Conservation (phyloP, 2,329 filamentous ascomycete genomes). For the Tolypocladium sp. region DNA sequence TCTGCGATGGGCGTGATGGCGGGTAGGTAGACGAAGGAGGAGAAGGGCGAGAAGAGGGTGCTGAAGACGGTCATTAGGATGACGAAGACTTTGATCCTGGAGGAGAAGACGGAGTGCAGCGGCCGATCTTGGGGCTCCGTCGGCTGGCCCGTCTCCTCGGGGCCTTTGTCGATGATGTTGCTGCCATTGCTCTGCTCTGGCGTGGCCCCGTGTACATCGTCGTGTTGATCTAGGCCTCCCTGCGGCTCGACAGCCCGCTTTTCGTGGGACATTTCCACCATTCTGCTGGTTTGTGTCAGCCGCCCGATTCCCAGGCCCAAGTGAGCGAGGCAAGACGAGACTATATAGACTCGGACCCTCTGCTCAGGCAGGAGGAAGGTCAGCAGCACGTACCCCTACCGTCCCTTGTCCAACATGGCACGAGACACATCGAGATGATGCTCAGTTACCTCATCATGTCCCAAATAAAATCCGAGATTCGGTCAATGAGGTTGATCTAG, state of each 20-base stretch:
- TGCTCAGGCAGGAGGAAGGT: neutral
- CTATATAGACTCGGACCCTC: neutral
- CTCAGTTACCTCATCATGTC: neutral
- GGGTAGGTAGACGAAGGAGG: constrained; percentile 33
- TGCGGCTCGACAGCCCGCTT: neutral
- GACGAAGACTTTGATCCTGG: constrained; percentile 13
- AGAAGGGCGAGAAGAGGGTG: constrained; percentile 20
- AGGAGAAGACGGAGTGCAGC: constrained; percentile 14
- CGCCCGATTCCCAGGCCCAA: neutral
- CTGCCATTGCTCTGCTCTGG: neutral
- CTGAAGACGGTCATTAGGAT: constrained; percentile 17
- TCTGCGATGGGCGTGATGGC: constrained; percentile 31
- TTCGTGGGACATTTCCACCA: neutral
- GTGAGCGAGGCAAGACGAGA: neutral
- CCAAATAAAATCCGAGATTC: neutral
- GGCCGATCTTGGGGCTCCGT: neutral
- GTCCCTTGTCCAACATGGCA: neutral
- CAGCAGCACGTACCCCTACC: neutral
- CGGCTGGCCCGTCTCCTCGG: neutral
- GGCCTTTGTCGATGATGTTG: neutral
- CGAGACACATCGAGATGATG: too few species aligned
- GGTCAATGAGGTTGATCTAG: neutral
- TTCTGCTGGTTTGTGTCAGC: neutral
- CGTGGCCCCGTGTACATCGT: neutral
- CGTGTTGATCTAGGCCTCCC: neutral